Percentiles rank a stretch among this genome's conserved stretches.
These are phyloP conservation scores for Cystoisospora suis DNA, from an alignment of 169 alveolate genomes.

Conservation along the genomic window DNA sequence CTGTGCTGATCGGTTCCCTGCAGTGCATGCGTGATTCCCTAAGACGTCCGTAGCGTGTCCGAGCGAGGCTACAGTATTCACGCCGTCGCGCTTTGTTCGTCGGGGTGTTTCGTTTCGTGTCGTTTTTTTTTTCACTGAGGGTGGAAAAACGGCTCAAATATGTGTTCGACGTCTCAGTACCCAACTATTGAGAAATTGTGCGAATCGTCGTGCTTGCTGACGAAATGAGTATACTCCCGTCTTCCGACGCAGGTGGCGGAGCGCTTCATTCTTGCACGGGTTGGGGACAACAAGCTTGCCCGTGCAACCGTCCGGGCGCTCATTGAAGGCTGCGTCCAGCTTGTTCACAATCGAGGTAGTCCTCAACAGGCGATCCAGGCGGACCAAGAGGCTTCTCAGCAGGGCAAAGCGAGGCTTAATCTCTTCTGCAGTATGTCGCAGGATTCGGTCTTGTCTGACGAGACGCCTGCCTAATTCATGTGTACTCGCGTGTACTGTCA, in stretches of 20 bases:
- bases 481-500: too few relatives aligned
- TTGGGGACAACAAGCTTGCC: conserved; percentile 41
- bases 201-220: neutral
- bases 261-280: conserved; percentile 49
- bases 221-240: neutral
- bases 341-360: neutral
- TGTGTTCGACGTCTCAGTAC: too few relatives aligned
- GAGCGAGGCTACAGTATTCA: too few relatives aligned
- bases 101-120: too few relatives aligned
- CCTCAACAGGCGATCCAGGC: conserved; percentile 29
- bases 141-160: too few relatives aligned
- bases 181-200: too few relatives aligned
- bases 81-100: too few relatives aligned
- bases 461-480: too few relatives aligned
- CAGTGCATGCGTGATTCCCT: too few relatives aligned
- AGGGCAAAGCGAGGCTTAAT: conserved; percentile 19
- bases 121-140: neutral
- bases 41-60: too few relatives aligned
- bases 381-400: conserved; percentile 18
- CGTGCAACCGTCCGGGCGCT: conserved; percentile 45
- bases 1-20: too few relatives aligned
- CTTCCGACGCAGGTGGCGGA: conserved; percentile 44
- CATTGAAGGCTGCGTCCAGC: conserved; percentile 38
- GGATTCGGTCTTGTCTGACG: neutral
- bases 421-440: conserved; percentile 25